phyloP scores from a whole-genome alignment of 2,329 filamentous ascomycete species.

The Xylariaceae sp. region DNA sequence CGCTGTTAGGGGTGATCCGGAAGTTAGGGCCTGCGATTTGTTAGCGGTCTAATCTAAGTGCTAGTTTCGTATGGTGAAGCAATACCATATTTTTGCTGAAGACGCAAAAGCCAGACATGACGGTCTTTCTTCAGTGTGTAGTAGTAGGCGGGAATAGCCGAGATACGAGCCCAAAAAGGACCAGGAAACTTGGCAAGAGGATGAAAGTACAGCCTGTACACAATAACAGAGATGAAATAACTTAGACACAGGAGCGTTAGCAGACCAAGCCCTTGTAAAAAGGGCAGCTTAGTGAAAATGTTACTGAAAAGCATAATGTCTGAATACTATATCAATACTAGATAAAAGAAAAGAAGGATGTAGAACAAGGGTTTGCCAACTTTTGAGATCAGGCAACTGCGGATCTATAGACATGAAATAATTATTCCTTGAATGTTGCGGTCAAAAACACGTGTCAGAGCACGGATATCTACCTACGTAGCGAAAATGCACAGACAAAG shows the following conservation, averaged over 20 bases:
- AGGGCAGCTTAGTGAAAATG: too few relatives aligned
- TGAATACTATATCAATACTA: too few relatives aligned
- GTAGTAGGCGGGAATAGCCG: not conserved
- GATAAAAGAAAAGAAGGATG: too few relatives aligned
- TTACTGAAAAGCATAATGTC: too few relatives aligned
- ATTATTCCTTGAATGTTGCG: too few relatives aligned
- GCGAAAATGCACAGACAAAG: too few relatives aligned
- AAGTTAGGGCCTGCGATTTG: not conserved
- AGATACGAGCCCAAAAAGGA: not conserved
- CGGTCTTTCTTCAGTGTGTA: constrained; percentile 2
- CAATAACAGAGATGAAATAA: not conserved
- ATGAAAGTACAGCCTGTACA: constrained; percentile 8
- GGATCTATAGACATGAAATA: too few relatives aligned
- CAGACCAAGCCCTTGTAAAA: not conserved
- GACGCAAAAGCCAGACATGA: not conserved
- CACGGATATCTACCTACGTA: too few relatives aligned
- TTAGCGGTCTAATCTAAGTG: not conserved
- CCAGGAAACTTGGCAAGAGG: constrained; percentile 6
- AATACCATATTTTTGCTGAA: not conserved
- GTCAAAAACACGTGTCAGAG: too few relatives aligned
- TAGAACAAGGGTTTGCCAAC: too few relatives aligned
- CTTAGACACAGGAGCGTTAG: not conserved
- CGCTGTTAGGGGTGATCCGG: not conserved
- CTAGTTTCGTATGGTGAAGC: not conserved
- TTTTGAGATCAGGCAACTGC: too few relatives aligned